phyloP scores from a whole-genome alignment of 176 grass and related monocot species.

The Urochloa ruziziensis region DNA sequence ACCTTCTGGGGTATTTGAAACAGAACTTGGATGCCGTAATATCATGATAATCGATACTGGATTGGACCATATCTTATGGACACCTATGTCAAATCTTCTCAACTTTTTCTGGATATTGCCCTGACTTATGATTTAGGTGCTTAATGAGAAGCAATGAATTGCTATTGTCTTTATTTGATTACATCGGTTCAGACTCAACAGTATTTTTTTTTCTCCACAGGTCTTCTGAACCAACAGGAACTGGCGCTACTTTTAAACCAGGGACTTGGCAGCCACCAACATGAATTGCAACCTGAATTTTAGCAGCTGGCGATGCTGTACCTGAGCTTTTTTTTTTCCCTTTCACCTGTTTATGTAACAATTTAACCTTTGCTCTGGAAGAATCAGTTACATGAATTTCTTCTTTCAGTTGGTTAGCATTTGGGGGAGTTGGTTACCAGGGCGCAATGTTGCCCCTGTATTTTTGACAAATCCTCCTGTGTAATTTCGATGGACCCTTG shows the following conservation, averaged over 20 bases:
- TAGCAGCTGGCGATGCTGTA: not conserved
- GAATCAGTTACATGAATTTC: not conserved
- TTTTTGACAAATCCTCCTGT: not conserved
- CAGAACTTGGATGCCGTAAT: not conserved
- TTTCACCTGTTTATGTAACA: too few relatives aligned
- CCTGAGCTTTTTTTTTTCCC: slow-evolving; percentile 12
- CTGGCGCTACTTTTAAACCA: slow-evolving; percentile 47
- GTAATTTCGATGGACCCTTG: not conserved
- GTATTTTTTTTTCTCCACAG: slow-evolving; percentile 31
- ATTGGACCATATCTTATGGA: not conserved
- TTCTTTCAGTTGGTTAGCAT: not conserved
- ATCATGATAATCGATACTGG: not conserved
- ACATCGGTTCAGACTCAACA: not conserved
- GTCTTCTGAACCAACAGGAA: slow-evolving; percentile 54
- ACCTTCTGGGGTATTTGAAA: not conserved
- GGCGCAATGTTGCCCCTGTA: not conserved
- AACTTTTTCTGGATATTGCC: not conserved
- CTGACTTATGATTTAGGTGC: not conserved
- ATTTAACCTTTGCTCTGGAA: not conserved
- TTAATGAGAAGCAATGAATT: not conserved
- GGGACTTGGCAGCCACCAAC: slow-evolving; percentile 76
- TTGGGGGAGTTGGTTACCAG: not conserved
- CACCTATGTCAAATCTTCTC: not conserved
- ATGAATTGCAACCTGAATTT: slow-evolving; percentile 28
- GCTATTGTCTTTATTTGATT: not conserved